Base-by-base conservation (phyloP, 177 flowering plant genomes). In the Vitis hybrid region DNA sequence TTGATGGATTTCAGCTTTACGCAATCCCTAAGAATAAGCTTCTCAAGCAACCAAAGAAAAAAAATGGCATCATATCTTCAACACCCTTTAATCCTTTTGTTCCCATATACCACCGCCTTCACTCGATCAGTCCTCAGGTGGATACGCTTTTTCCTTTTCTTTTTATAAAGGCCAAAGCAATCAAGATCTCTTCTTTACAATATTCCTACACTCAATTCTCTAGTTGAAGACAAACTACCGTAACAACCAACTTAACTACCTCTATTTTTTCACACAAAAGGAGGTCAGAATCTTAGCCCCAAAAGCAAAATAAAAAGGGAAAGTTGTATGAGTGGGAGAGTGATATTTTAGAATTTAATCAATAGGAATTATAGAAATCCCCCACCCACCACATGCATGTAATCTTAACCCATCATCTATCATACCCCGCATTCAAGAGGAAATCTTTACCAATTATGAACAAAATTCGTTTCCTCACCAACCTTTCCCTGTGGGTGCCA, bases 181-280 rank as follows among this genome's bases (percentile, higher is more conserved):
- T n/a, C 56, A 54, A 54, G 17, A 0, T 54, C 12, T 14, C n/a
- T 54, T 14, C 24, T 24, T 27, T 51, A 30, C 13, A 9, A 21
- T 67, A 35, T 67, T 56, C 60, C 40, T 19, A 7, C 52, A 49
- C 46, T 46, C 15, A 50, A n/a, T 21, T 52, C 12, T 11, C 55
- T 11, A 14, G 56, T 54, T 30, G 32, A 64, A 18, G 68, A 56
- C 69, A 63, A 65, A 71, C 74, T 49, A 58, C 64, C 69, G 2
- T 54, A 62, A 70, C 73, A 18, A 65, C 74, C 68, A 65, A 15
- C 64, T 58, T 65, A 71, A 71, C 74, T 64, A 35, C 51, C 68
- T 19, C 35, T 30, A 15, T 54, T 17, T 13, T 54, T 13, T 13
- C 2, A 15, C 57, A 48, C 18, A 6, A 54, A 30, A 52, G 56